Evolutionary conservation across 208 protist species (phyloP).

Genomic region (Vickermania spadyakhi): DNA sequence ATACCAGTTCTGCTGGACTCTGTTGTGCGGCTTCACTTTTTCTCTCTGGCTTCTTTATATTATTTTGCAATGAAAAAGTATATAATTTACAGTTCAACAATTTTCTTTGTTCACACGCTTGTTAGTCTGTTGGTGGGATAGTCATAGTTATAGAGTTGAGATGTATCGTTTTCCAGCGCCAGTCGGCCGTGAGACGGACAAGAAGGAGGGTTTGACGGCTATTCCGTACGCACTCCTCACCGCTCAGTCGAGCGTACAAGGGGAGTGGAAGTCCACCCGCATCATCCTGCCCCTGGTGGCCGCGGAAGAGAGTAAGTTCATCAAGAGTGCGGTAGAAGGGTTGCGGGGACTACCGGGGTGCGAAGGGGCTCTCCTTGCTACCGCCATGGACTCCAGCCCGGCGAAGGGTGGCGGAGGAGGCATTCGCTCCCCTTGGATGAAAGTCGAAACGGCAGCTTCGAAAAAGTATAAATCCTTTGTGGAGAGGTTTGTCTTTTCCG

Average conservation of each 20-base stretch:
- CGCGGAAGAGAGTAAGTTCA: constrained; percentile 26
- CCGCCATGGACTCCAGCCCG: neutral
- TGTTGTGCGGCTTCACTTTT: too few relatives aligned
- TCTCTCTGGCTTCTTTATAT: too few relatives aligned
- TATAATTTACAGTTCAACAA: too few relatives aligned
- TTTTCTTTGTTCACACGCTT: too few relatives aligned
- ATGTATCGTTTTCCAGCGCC: too few relatives aligned
- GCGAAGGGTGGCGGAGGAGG: constrained; percentile 11
- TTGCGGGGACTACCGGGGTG: constrained; percentile 39
- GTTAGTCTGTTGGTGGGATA: too few relatives aligned
- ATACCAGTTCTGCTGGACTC: too few relatives aligned
- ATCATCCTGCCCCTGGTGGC: constrained; percentile 44
- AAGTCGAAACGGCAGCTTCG: constrained; percentile 21
- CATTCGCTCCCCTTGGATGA: constrained; percentile 29
- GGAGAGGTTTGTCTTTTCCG: neutral
- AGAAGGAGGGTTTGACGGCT: too few relatives aligned
- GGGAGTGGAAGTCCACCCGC: constrained; percentile 8
- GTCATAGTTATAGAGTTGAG: too few relatives aligned
- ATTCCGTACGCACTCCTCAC: neutral
- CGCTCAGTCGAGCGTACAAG: neutral
- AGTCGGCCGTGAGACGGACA: too few relatives aligned
- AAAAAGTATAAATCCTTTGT: constrained; percentile 23
- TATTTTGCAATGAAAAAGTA: too few relatives aligned
- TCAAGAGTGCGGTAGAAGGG: constrained; percentile 35
- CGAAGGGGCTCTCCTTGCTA: constrained; percentile 32